phyloP scores from a whole-genome alignment of 2,329 filamentous ascomycete genomes.

The Bipolaris oryzae region DNA sequence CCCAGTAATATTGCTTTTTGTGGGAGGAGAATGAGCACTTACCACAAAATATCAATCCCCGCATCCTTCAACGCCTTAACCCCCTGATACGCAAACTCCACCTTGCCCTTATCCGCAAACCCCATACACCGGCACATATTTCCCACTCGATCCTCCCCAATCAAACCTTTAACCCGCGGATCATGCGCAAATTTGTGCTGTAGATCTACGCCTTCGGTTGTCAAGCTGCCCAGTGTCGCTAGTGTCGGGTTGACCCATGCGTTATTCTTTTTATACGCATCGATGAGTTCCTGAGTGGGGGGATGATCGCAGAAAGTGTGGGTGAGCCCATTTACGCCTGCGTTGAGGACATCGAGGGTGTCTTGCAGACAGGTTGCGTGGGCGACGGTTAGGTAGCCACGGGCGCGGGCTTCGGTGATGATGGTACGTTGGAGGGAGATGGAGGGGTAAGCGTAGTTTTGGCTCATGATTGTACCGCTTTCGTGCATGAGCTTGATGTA shows the following conservation, averaged over 20 bases:
- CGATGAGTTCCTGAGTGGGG: conserved; percentile 48
- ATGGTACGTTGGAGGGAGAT: conserved; percentile 55
- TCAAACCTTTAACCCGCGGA: conserved; percentile 39
- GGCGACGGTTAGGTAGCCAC: conserved; percentile 49
- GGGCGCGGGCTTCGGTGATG: conserved; percentile 48
- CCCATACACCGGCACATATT: conserved; percentile 52
- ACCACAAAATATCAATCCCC: conserved; percentile 52
- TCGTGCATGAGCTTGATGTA: conserved; percentile 62
- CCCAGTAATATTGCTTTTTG: neutral
- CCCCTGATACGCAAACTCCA: conserved; percentile 51
- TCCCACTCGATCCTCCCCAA: conserved; percentile 43
- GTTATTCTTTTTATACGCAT: conserved; percentile 51
- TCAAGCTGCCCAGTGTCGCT: conserved; percentile 48
- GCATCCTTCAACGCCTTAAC: conserved; percentile 49
- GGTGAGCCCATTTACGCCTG: conserved; percentile 53
- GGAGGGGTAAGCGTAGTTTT: conserved; percentile 48
- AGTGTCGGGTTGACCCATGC: conserved; percentile 55
- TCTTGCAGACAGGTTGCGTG: conserved; percentile 50
- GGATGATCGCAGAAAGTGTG: conserved; percentile 52
- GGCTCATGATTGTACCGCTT: conserved; percentile 50
- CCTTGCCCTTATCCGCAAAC: conserved; percentile 42
- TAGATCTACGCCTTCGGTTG: conserved; percentile 48
- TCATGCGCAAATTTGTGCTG: conserved; percentile 53
- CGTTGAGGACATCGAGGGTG: conserved; percentile 50
- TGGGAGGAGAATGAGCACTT: neutral